Conservation (phyloP, 2,329 filamentous ascomycete genomes). For the Huntiella bhutanensis region DNA sequence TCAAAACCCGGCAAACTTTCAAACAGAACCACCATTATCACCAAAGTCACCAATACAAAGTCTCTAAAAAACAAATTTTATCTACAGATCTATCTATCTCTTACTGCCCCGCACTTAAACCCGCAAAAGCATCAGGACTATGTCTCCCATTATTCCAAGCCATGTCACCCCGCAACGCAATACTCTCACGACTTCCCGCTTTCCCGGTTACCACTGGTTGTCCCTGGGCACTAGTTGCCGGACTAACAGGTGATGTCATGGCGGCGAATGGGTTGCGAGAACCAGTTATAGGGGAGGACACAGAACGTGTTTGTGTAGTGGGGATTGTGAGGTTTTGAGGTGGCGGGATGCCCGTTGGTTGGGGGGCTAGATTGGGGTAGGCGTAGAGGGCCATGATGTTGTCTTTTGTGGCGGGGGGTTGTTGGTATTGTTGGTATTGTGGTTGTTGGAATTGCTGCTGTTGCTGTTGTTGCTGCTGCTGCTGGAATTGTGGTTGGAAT, state of each 20-base stretch:
- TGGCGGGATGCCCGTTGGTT: conserved; percentile 9
- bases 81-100: too few species aligned
- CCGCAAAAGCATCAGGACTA: conserved; percentile 64
- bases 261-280: conserved; percentile 37
- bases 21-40: neutral
- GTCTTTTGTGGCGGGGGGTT: conserved; percentile 41
- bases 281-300: conserved; percentile 21
- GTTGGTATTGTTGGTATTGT: conserved; percentile 18
- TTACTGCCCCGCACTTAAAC: conserved; percentile 42
- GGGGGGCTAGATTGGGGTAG: conserved; percentile 22
- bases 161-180: conserved; percentile 44
- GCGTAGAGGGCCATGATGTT: conserved; percentile 62
- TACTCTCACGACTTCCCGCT: conserved; percentile 47
- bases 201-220: conserved; percentile 17
- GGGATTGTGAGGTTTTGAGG: conserved; percentile 12
- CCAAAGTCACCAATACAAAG: neutral
- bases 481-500: conserved; percentile 14
- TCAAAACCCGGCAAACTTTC: neutral
- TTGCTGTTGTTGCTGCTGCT: conserved; percentile 14
- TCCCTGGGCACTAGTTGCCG: conserved; percentile 18
- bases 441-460: conserved; percentile 16
- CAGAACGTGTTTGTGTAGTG: conserved; percentile 15
- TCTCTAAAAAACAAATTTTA: neutral
- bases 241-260: conserved; percentile 18
- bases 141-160: conserved; percentile 52